phyloP scores from a whole-genome alignment of 192 early-diverging fungal genomes.

The Phycomyces nitens region DNA sequence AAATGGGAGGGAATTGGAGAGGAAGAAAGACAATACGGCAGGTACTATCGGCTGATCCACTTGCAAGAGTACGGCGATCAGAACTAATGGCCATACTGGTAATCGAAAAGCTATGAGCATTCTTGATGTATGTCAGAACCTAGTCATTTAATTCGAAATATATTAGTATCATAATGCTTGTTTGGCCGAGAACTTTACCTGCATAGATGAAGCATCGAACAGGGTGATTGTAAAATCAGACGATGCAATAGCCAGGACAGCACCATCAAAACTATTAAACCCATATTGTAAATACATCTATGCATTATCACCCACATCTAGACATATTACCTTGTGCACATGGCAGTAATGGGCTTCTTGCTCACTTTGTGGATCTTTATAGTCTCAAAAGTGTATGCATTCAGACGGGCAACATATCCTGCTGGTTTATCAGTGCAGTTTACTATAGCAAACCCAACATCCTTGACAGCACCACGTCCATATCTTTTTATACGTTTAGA shows the following conservation, averaged over 20 bases:
- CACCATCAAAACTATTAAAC: conserved; percentile 60
- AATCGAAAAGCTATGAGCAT: conserved; percentile 78
- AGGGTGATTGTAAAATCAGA: conserved; percentile 71
- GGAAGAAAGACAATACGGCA: conserved; percentile 59
- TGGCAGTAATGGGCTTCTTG: conserved; percentile 61
- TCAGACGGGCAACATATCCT: conserved; percentile 60
- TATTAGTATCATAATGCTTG: neutral
- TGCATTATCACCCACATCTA: neutral
- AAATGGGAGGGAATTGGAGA: conserved; percentile 26
- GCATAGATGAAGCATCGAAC: conserved; percentile 49
- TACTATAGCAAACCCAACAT: conserved; percentile 58
- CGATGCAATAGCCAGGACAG: conserved; percentile 65
- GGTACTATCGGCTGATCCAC: conserved; percentile 79
- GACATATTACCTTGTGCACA: conserved; percentile 54
- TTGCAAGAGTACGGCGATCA: conserved; percentile 61
- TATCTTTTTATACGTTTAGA: conserved; percentile 40
- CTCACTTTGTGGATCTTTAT: conserved; percentile 44
- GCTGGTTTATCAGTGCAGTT: conserved; percentile 54
- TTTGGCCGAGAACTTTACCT: conserved; percentile 10
- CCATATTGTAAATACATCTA: conserved; percentile 2
- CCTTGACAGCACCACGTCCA: conserved; percentile 52
- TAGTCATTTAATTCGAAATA: conserved; percentile 14
- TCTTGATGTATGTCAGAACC: conserved; percentile 54
- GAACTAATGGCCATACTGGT: conserved; percentile 73
- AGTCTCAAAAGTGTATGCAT: conserved; percentile 53